Evolutionary conservation across 2,329 filamentous ascomycete species (phyloP), one percentile per base, ranked within the genome.

Genomic region (Rhinocladiella mackenziei): DNA sequence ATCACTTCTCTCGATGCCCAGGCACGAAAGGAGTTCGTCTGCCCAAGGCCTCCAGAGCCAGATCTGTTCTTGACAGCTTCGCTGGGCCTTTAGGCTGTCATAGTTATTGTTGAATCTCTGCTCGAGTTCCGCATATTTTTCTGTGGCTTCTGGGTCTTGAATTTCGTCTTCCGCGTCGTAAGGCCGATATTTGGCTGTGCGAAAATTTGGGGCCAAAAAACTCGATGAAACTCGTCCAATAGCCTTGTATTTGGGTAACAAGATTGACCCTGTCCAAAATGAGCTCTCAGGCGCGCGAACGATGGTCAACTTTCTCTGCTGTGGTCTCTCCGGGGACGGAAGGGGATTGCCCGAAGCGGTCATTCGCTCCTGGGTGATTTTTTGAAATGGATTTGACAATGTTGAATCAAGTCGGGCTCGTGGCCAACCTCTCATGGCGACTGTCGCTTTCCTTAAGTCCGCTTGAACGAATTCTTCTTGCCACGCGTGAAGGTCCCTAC

Each of bases 151-250:
- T 19, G 43, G 42, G 19, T 49, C 50, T 28, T 47, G 28, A 10
- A 39, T 18, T 25, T 57, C 54, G 18, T 57, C 54, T 22, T 55
- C 51, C 4, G 45, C 29, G 29, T 53, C 54, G 32, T 56, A 56
- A 6, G 55, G 51, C 19, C 52, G 35, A 32, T 49, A 50, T 38
- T 51, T 53, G 15, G 50, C 39, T 10, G 47, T 55, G 11, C 46
- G 47, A 31, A 43, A 39, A 26, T 56, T 56, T 8, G 45, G 48
- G 13, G 55, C 53, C 13, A 57, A 50, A 28, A 56, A 49, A 30
- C 45, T 57, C 4, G 45, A 26, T 8, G 43, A 41, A 4, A 57
- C 33, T 22, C 52, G 40, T 9, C 52, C 54, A 18, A 57, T 55
- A 19, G 50, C 45, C 35, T 51, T 53, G 34, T 54, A 55, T 31